Conservation (phyloP, 176 grass and related monocot species). For the Otatea glauca region DNA sequence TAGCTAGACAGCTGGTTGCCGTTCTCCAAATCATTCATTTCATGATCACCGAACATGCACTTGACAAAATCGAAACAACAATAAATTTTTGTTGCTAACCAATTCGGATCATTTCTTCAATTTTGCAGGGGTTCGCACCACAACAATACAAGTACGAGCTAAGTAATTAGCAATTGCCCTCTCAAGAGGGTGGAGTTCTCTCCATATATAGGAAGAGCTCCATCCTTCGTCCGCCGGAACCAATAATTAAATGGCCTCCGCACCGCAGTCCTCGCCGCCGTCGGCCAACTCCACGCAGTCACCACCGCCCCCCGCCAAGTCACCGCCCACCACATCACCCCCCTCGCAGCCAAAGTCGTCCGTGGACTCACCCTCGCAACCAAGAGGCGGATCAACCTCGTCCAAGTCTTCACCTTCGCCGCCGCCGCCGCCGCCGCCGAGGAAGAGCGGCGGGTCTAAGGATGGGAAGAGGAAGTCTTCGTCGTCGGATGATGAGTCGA, state of each 20-base stretch:
- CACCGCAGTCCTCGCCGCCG: neutral
- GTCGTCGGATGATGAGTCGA: neutral
- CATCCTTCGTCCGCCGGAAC: neutral
- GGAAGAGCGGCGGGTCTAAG: neutral
- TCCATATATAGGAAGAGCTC: constrained; percentile 35
- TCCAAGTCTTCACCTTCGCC: neutral
- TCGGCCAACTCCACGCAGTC: neutral
- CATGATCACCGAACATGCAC: too few relatives aligned
- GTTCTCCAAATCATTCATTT: too few relatives aligned
- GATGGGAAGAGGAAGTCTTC: constrained; percentile 1
- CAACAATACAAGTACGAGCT: neutral
- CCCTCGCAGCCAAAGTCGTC: neutral
- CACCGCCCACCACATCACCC: neutral
- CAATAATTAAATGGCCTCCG: constrained; percentile 41
- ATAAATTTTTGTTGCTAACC: too few relatives aligned
- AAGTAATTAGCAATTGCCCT: neutral
- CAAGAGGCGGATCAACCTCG: neutral
- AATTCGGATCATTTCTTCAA: neutral
- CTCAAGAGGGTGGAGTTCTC: constrained; percentile 38
- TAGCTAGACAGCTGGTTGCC: too few relatives aligned
- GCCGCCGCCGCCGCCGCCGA: neutral
- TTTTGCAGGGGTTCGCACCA: neutral
- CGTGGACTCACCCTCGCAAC: neutral
- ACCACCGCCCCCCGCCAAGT: neutral
- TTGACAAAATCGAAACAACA: too few relatives aligned